Base-by-base conservation (phyloP, 495 filamentous ascomycete species). In the Xylaria curta region DNA sequence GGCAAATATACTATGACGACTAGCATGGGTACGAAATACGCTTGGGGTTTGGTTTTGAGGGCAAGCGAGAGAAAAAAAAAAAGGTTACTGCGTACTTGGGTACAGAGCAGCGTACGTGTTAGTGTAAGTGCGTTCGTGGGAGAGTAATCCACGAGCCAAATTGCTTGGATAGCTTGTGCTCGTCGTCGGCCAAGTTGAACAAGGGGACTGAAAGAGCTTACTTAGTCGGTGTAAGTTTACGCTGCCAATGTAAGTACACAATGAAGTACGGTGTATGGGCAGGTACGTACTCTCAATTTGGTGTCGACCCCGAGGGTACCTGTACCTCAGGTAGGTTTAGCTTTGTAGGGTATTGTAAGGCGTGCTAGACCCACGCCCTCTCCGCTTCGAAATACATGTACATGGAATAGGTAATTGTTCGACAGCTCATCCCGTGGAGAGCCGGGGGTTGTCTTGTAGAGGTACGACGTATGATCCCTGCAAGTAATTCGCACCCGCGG, bases 401-500 rank as follows among this genome's bases (percentile, higher is more conserved):
- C 58, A 17, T 56, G 58, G 31, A 21, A 17, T 19, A 59, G 56
- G 56, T 36, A 54, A 54, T 1, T 26, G 13, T 21, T 54, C 51
- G 51, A 60, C 58, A 60, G 58, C 58, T 60, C 28, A 60, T 63
- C 36, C 17, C 13, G 60, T 28, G 21, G 38, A 63, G 60, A 21
- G 38, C 17, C 28, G 60, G 36, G 7, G 17, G 0, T 17, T 13
- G 63, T 5, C 61, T 33, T 69, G 58, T 40, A 70, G 38, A 70
- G 58, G 68, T 62, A 63, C 46, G 17, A 40, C 26, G 12, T 63
- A 28, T n/a, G 36, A 66, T 28, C 69, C 69, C 69, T 71, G 69
- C 69, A 21, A 36, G 53, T 54, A 66, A 71, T 66, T 62, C 69
- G 47, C 62, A 59, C 69, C 69, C 69, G 36, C 61, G 49, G 63